Conservation (phyloP, 495 filamentous ascomycete genomes). For the Aspergillus kassunensis region DNA sequence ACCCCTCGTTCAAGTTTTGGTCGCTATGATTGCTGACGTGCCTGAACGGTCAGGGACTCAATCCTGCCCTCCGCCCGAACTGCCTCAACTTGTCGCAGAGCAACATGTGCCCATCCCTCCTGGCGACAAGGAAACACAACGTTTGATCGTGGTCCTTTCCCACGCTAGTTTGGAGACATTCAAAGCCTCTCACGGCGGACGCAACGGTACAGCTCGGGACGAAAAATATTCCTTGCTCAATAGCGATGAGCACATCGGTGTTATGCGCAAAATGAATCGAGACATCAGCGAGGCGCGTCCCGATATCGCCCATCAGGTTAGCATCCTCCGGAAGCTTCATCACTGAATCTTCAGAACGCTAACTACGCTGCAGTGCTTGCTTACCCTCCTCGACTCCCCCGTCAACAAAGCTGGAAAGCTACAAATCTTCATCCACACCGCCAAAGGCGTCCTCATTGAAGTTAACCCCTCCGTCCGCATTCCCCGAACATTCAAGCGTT, state of each 20-base stretch:
- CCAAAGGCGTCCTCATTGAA: conserved; percentile 94
- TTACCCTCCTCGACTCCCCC: conserved; percentile 95
- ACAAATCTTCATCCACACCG: conserved; percentile 97
- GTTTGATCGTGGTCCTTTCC: conserved; percentile 91
- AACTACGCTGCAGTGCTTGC: conserved; percentile 66
- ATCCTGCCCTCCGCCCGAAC: conserved; percentile 84
- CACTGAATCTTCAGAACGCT: neutral
- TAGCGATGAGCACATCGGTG: conserved; percentile 97
- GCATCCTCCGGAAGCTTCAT: conserved; percentile 13
- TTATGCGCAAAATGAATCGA: conserved; percentile 98
- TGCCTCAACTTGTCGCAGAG: conserved; percentile 88
- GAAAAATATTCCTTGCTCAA: conserved; percentile 96
- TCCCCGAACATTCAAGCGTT: conserved; percentile 96
- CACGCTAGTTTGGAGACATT: conserved; percentile 98
- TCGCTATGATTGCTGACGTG: conserved; percentile 22
- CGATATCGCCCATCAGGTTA: conserved; percentile 97
- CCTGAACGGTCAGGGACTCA: conserved; percentile 63
- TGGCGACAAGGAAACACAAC: conserved; percentile 81
- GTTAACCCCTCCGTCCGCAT: conserved; percentile 96
- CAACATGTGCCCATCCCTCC: conserved; percentile 81
- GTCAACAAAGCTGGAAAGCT: conserved; percentile 97
- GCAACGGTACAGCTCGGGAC: conserved; percentile 64
- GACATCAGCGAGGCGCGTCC: conserved; percentile 97
- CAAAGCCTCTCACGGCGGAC: conserved; percentile 72
- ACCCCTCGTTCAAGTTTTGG: neutral